Evolutionary conservation across 2,329 filamentous ascomycete species (phyloP).

Genomic region (Incumbomyces delicatus): DNA sequence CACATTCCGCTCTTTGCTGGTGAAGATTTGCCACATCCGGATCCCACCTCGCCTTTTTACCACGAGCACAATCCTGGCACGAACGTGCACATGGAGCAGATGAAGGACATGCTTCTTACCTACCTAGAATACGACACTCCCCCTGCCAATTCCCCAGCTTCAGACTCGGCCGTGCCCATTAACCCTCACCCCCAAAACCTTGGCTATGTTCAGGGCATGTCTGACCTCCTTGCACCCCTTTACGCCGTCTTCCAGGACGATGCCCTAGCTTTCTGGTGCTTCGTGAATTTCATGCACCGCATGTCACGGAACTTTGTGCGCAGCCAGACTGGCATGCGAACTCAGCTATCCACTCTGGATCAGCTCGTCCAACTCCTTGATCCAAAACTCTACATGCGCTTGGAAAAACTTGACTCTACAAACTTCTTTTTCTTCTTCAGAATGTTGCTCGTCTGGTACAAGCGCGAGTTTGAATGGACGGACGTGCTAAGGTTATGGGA

Average conservation of each 20-base stretch:
- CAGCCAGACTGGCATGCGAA: slow-evolving; percentile 92
- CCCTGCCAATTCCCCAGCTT: slow-evolving; percentile 10
- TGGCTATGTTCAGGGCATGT: slow-evolving; percentile 98
- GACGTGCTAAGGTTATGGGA: slow-evolving; percentile 89
- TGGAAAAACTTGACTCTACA: slow-evolving; percentile 83
- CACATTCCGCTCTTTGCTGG: slow-evolving; percentile 91
- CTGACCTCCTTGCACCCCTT: slow-evolving; percentile 85
- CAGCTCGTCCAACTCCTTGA: slow-evolving; percentile 96
- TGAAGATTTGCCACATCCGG: slow-evolving; percentile 92
- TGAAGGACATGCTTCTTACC: slow-evolving; percentile 97
- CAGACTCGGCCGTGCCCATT: neutral
- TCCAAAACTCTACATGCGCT: slow-evolving; percentile 81
- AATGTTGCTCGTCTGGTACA: slow-evolving; percentile 98
- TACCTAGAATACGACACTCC: slow-evolving; percentile 87
- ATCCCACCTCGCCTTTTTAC: slow-evolving; percentile 90
- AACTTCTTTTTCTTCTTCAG: slow-evolving; percentile 99
- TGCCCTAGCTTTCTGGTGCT: slow-evolving; percentile 92
- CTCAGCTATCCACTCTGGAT: slow-evolving; percentile 80
- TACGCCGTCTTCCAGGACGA: slow-evolving; percentile 98
- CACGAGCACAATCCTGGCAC: slow-evolving; percentile 79
- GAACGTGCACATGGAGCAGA: slow-evolving; percentile 94
- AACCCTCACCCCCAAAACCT: slow-evolving; percentile 51
- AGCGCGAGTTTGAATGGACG: slow-evolving; percentile 86
- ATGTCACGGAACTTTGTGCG: slow-evolving; percentile 97
- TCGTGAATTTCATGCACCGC: slow-evolving; percentile 89